Percentiles rank a stretch among this genome's conserved stretches.
Conservation (phyloP, 2,329 filamentous ascomycete genomes). For the Fusarium napiforme region DNA sequence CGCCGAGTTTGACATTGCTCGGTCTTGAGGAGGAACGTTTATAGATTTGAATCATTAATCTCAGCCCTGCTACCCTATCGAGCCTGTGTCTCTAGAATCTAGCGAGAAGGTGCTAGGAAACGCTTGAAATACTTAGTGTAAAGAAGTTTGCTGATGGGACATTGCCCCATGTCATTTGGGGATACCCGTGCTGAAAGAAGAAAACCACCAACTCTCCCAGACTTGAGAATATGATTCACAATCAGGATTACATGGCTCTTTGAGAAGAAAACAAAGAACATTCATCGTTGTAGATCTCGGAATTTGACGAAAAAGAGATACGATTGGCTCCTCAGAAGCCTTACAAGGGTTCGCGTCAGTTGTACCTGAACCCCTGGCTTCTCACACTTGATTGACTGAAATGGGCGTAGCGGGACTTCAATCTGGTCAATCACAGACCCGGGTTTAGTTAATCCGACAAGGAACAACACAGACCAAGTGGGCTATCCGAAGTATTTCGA, state of each 20-base stretch:
- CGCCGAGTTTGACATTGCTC: conserved; percentile 52
- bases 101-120: too few relatives aligned
- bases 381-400: neutral
- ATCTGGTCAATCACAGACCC: neutral
- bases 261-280: neutral
- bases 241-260: too few relatives aligned
- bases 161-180: too few relatives aligned
- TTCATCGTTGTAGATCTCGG: neutral
- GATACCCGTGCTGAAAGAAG: too few relatives aligned
- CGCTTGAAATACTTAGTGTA: too few relatives aligned
- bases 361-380: neutral
- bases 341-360: neutral
- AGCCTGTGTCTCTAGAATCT: too few relatives aligned
- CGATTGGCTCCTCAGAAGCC: neutral
- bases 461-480: neutral
- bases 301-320: neutral
- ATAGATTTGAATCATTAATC: accelerated
- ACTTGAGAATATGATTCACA: too few relatives aligned
- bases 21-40: conserved; percentile 10
- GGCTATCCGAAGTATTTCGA: neutral
- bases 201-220: too few relatives aligned
- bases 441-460: neutral
- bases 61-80: too few relatives aligned
- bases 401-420: neutral
- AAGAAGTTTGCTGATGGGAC: too few relatives aligned